Conservation (phyloP, 1,284 basidiomycete species). For the Neolentinus lepideus region DNA sequence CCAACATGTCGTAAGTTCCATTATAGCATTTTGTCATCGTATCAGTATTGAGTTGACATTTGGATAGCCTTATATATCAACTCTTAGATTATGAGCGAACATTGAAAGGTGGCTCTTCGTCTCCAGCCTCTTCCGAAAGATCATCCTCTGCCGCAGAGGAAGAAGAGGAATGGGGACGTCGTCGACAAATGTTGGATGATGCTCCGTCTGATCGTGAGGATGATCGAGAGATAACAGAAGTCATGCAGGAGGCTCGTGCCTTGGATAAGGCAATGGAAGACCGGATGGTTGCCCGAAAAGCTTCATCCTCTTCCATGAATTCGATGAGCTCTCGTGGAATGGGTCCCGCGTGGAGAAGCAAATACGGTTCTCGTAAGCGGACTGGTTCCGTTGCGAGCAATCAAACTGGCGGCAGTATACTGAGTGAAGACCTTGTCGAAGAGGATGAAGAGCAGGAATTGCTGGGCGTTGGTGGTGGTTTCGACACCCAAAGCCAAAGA, state of each 20-base stretch:
- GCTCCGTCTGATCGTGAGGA: slow-evolving; percentile 37
- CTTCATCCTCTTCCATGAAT: slow-evolving; percentile 41
- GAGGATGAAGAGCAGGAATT: slow-evolving; percentile 72
- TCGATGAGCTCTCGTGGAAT: slow-evolving; percentile 60
- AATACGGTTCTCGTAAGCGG: slow-evolving; percentile 56
- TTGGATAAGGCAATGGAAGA: slow-evolving; percentile 82
- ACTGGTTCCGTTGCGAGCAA: slow-evolving; percentile 67
- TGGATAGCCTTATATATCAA: slow-evolving; percentile 86
- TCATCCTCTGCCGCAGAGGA: slow-evolving; percentile 51
- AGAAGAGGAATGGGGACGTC: slow-evolving; percentile 81
- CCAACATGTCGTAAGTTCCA: slow-evolving; percentile 87
- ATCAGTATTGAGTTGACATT: neutral
- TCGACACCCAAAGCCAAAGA: slow-evolving; percentile 38
- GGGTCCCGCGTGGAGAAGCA: slow-evolving; percentile 57
- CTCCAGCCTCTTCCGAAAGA: slow-evolving; percentile 42
- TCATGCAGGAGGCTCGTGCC: slow-evolving; percentile 67
- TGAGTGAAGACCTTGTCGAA: slow-evolving; percentile 75
- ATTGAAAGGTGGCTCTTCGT: slow-evolving; percentile 46
- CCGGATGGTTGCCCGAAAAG: slow-evolving; percentile 62
- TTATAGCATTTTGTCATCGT: slow-evolving; percentile 5
- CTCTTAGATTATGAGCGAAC: slow-evolving; percentile 89
- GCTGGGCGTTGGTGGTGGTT: slow-evolving; percentile 59
- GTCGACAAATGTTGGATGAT: slow-evolving; percentile 61
- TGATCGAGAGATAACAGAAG: slow-evolving; percentile 46
- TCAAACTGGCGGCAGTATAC: slow-evolving; percentile 53